Evolutionary conservation across 1,284 basidiomycete genomes (phyloP), one percentile per base, ranked within the genome.

Genomic region (Cutaneotrichosporon dermatis): DNA sequence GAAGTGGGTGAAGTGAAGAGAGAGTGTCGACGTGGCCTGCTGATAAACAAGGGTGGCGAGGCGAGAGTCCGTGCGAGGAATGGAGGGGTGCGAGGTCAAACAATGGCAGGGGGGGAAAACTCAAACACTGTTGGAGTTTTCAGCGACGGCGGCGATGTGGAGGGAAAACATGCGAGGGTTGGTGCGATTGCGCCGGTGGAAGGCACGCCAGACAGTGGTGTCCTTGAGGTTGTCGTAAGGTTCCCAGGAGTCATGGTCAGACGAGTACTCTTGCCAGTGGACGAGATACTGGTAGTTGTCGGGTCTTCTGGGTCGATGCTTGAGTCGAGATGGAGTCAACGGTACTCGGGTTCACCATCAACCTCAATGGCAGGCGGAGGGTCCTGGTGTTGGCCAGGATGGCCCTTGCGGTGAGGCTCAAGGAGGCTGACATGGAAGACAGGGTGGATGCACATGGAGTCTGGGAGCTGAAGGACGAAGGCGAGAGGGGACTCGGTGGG

Each of bases 351-450:
- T 34, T 70, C 64, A 10, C 69, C 66, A 5, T 65, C 54, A 42
- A 77, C 40, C 42, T 69, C 58, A n/a, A 76, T 60, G 1, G 69
- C 68, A 9, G 64, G 67, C 0, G 74, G 74, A 63, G 60, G 70
- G 55, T 51, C 69, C 64, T 57, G 73, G 59, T 37, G 62, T 51
- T 44, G 68, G 10, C 57, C 59, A 2, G 59, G 58, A 51, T 15
- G 2, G 81, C 78, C 13, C 82, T 68, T 48, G 75, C 49, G 12
- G 80, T 65, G 44, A 12, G 57, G 57, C 50, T 60, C 59, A 12
- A 82, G 74, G 11, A 77, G 71, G 1, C 74, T 77, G 40, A 77
- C 69, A 59, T 81, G 72, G 70, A 82, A 82, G 3, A 81, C 76
- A 6, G 75, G 76, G 60, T 82, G 77, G 4, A 81, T 64, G 51